phyloP scores from a whole-genome alignment of 1,284 basidiomycete species.

The Ganoderma meredithae region DNA sequence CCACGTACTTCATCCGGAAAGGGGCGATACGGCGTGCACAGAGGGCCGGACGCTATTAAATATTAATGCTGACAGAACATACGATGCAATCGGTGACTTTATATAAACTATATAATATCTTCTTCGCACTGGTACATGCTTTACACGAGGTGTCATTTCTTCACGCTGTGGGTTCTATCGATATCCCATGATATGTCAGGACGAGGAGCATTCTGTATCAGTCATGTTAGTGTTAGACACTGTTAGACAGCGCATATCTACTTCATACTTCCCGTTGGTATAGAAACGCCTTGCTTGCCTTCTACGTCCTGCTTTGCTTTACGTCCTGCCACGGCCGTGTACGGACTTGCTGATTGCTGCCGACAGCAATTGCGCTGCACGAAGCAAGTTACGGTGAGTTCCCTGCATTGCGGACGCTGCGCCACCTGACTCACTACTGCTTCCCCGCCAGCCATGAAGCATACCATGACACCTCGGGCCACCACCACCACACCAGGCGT shows the following conservation, averaged over 20 bases:
- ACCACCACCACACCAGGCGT: background rate
- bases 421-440: background rate
- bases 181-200: background rate
- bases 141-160: background rate
- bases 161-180: background rate
- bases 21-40: conserved; percentile 44
- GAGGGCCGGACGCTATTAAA: conserved; percentile 13
- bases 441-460: background rate
- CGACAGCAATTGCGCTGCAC: background rate
- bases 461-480: background rate
- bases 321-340: background rate
- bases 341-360: background rate
- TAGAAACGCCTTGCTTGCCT: background rate
- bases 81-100: background rate
- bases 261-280: conserved; percentile 4
- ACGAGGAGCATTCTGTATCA: background rate
- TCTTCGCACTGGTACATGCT: background rate
- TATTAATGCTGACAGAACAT: background rate
- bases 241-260: conserved; percentile 2
- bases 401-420: background rate
- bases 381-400: background rate
- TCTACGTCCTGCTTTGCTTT: background rate
- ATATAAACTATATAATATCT: background rate
- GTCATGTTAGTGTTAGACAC: background rate
- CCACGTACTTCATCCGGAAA: conserved; percentile 58